Evolutionary conservation across 495 filamentous ascomycete genomes (phyloP).

Genomic region (Penicillium lividum): DNA sequence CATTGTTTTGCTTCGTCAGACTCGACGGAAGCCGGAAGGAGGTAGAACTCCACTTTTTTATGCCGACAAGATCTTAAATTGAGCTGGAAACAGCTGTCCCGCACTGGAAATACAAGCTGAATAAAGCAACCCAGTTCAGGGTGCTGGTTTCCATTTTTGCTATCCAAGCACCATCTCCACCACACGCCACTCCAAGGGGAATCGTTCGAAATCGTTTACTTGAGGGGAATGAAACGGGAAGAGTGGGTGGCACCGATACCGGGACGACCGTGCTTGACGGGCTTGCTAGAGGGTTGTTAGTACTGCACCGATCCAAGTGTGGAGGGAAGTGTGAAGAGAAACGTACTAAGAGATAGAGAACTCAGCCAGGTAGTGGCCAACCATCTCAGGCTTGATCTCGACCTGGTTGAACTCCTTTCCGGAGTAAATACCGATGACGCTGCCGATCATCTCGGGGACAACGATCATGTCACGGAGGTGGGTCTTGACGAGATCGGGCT

Average conservation of each 20-base stretch:
- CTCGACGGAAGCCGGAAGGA: conserved; percentile 19
- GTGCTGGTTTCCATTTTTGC: conserved; percentile 42
- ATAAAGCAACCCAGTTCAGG: conserved; percentile 40
- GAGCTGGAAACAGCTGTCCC: conserved; percentile 50
- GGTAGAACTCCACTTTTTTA: conserved; percentile 28
- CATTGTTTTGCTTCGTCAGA: conserved; percentile 26
- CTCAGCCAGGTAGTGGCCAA: conserved; percentile 98
- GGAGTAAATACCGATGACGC: conserved; percentile 97
- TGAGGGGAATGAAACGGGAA: conserved; percentile 99
- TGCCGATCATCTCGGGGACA: conserved; percentile 98
- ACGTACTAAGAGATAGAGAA: conserved; percentile 99
- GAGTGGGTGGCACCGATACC: conserved; percentile 99
- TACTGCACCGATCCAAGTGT: conserved; percentile 5
- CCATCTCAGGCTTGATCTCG: conserved; percentile 99
- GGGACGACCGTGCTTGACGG: conserved; percentile 99
- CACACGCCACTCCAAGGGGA: conserved; percentile 46
- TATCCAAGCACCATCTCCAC: conserved; percentile 43
- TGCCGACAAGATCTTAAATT: conserved; percentile 53
- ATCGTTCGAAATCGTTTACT: conserved; percentile 66
- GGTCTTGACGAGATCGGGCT: conserved; percentile 97
- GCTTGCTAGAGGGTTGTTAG: conserved; percentile 70
- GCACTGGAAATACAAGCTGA: conserved; percentile 50
- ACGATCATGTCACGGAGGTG: conserved; percentile 99
- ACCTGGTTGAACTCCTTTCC: conserved; percentile 99
- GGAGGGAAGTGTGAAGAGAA: background rate